Evolutionary conservation across 148 eudicot genomes (phyloP).

Genomic region (Polygonum aviculare): DNA sequence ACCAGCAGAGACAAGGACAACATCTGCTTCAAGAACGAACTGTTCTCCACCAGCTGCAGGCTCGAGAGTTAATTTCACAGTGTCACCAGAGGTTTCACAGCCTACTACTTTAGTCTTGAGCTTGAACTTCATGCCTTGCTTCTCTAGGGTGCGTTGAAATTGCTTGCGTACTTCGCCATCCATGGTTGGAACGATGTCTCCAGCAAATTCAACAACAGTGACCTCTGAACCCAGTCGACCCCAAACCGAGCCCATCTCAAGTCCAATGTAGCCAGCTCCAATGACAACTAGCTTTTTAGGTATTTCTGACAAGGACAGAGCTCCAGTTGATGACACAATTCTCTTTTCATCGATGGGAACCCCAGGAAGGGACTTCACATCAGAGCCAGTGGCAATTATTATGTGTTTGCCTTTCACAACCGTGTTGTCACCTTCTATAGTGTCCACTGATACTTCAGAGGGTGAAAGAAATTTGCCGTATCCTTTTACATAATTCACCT

Average conservation of each 20-base stretch:
- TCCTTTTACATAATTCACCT: slow-evolving; percentile 88
- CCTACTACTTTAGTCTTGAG: slow-evolving; percentile 88
- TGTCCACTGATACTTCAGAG: slow-evolving; percentile 81
- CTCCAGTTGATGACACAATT: slow-evolving; percentile 75
- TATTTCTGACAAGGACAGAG: slow-evolving; percentile 62
- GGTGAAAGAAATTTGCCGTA: slow-evolving; percentile 73
- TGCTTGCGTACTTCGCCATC: slow-evolving; percentile 84
- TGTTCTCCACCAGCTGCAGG: slow-evolving; percentile 89
- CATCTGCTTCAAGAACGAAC: slow-evolving; percentile 72
- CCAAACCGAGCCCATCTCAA: slow-evolving; percentile 97
- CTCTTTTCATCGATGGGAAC: slow-evolving; percentile 81
- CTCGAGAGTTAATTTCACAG: slow-evolving; percentile 67
- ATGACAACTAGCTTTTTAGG: slow-evolving; percentile 84
- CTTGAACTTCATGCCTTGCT: slow-evolving; percentile 92
- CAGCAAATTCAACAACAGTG: slow-evolving; percentile 80
- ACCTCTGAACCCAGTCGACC: slow-evolving; percentile 94
- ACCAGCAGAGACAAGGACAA: slow-evolving; percentile 89
- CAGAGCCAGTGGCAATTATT: slow-evolving; percentile 91
- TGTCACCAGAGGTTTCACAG: slow-evolving; percentile 53
- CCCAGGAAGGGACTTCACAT: slow-evolving; percentile 84
- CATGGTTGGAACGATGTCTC: slow-evolving; percentile 88
- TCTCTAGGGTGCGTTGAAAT: slow-evolving; percentile 85
- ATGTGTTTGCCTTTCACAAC: slow-evolving; percentile 80
- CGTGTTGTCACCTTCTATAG: slow-evolving; percentile 54
- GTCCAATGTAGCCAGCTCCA: slow-evolving; percentile 97